Percentiles rank a stretch among this genome's conserved stretches.
These are phyloP conservation scores for Colletotrichum camelliae DNA, from an alignment of 2,329 filamentous ascomycete species.

Conservation along the genomic window DNA sequence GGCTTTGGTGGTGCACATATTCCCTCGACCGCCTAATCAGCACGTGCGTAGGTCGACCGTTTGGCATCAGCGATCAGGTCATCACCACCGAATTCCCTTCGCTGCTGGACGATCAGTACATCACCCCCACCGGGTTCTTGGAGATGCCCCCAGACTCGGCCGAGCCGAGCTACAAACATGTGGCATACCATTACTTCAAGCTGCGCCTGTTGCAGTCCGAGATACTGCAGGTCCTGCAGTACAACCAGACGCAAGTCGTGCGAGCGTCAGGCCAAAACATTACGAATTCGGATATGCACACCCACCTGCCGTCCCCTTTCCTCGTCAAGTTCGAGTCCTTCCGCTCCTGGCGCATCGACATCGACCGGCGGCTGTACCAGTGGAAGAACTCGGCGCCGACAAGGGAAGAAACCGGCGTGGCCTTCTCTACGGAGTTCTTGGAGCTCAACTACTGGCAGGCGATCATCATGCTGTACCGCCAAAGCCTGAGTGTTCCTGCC, in stretches of 20 bases:
- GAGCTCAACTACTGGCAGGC: constrained; percentile 98
- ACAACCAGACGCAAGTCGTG: constrained; percentile 85
- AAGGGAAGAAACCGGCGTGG: constrained; percentile 80
- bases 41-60: constrained; percentile 90
- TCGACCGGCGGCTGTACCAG: constrained; percentile 80
- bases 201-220: constrained; percentile 90
- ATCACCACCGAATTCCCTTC: constrained; percentile 96
- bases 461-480: constrained; percentile 93
- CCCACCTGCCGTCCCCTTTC: constrained; percentile 82
- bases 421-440: constrained; percentile 87
- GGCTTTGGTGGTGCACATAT: constrained; percentile 98
- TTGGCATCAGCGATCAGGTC: constrained; percentile 94
- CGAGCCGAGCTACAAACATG: constrained; percentile 85
- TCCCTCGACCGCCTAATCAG: constrained; percentile 94
- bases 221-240: constrained; percentile 91
- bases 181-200: constrained; percentile 91
- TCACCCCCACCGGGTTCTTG: constrained; percentile 79
- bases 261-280: constrained; percentile 69
- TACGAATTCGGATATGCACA: constrained; percentile 76
- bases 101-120: constrained; percentile 84
- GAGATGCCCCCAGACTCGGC: constrained; percentile 59
- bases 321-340: constrained; percentile 84
- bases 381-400: constrained; percentile 88
- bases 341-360: constrained; percentile 85
- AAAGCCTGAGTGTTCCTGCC: constrained; percentile 85